Evolutionary conservation across 192 early-diverging fungal species (phyloP), one percentile per base, ranked within the genome.

Genomic region (Podila clonocystis): DNA sequence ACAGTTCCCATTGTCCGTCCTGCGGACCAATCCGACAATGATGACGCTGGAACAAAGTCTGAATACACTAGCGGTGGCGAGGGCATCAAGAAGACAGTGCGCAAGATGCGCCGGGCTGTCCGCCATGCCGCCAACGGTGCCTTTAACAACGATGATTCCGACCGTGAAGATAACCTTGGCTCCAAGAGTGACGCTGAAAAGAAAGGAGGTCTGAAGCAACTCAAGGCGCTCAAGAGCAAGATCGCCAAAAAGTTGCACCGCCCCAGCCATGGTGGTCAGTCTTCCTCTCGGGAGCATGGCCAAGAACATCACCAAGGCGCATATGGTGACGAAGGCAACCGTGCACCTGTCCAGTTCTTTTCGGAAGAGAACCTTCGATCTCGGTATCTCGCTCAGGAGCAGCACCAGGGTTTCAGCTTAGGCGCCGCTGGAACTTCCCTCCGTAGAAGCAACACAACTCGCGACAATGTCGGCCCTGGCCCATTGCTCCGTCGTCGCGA

Each of bases 131-230:
- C 77, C 8, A 73, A 59, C 30, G 71, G 67, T 15, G 77, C 73
- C n/a, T 80, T 80, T 50, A 36, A 80, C 28, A 66, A 80, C 20
- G 77, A 80, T 26, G 77, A 80, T 50, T 80, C 77, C 1, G 77
- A 80, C 41, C 77, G 77, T 2, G 77, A 80, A 17, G 77, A 80
- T 0, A 66, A 61, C 11, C 17, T 69, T 15, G 77, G 77, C 29
- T 80, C 77, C 36, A 80, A 80, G 67, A 80, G 77, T 55, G 77
- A 80, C 50, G 77, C 67, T 28, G 77, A 80, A 55, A 80, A 80
- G 77, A 80, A 80, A 63, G 77, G 77, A 50, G 77, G 77, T 50
- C n/a, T 80, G 62, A 80, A 80, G 49, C 77, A 80, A 45, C 66
- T 80, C 1, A 80, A 69, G 60, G 77, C 77, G 6, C 24, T 80